Base-by-base conservation (phyloP, 176 grass and related monocot genomes). In the Thinopyrum elongatum region DNA sequence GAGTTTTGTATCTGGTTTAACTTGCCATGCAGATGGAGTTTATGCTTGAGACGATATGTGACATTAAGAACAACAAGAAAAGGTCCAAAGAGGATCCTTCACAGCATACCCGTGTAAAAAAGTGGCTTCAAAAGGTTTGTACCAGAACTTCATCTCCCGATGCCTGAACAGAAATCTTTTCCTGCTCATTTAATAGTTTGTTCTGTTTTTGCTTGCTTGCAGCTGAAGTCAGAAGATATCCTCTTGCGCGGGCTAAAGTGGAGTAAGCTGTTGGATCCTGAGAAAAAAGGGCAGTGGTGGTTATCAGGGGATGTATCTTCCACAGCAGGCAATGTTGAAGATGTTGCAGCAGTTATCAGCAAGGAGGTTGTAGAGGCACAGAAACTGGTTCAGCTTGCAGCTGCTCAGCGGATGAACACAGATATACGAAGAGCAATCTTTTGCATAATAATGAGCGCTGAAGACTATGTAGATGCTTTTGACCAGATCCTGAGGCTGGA, bases 231-330 rank as follows among this genome's bases (percentile, higher is more conserved):
- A 68, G 90, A 95, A 68, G 94, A 90, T 81, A 46, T 92, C 60
- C 86, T 95, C 60, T 84, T 98, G 76, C 94, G 90, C 6, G 92
- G 90, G 60, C n/a, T 98, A 70, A 94, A 87, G 7, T 98, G 97
- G 97, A 90, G 16, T 63, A 94, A 81, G 83, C 84, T 98, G 80
- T 89, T 98, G 64, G 88, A 98, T 57, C 88, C 90, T 83, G 84
- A 98, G 22, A 98, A 95, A 70, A 98, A 98, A 90, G 97, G 97
- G 44, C 97, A 95, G 7, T 98, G 97, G 94, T 98, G 97, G 97
- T 89, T 95, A 80, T 87, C 90, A 28, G 86, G 93, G 68, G 90
- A 98, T 79, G 82, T 76, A 85, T 86, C 81, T 23, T 85, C 66
- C 22, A 82, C 41, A 42, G 51, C 23, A 86, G 60, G 85, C 38